phyloP scores from a whole-genome alignment of 495 filamentous ascomycete genomes.

The Lepraria neglecta region DNA sequence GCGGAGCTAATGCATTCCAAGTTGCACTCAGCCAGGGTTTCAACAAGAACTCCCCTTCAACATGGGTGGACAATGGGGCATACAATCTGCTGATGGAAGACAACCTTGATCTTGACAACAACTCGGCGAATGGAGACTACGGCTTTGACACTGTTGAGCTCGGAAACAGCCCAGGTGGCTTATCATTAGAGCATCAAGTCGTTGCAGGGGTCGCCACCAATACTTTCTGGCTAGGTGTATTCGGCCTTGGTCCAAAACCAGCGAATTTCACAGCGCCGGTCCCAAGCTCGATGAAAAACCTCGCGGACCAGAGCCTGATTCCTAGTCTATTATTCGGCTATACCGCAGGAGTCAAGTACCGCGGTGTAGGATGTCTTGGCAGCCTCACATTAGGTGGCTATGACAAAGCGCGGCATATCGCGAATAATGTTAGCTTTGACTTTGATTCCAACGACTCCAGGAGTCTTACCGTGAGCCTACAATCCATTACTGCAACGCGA shows the following conservation, averaged over 20 bases:
- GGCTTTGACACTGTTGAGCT: constrained; percentile 47
- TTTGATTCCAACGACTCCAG: constrained; percentile 44
- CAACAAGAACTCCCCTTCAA: constrained; percentile 40
- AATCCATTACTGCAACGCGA: constrained; percentile 34
- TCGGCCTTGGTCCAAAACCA: constrained; percentile 47
- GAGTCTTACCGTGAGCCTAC: constrained; percentile 44
- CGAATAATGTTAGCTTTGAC: constrained; percentile 44
- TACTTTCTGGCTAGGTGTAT: constrained; percentile 51
- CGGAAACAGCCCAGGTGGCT: constrained; percentile 34
- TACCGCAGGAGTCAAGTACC: constrained; percentile 34
- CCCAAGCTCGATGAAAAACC: constrained; percentile 28
- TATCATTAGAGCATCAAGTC: constrained; percentile 39
- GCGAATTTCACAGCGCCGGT: constrained; percentile 31
- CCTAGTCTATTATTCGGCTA: constrained; percentile 31
- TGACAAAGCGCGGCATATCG: constrained; percentile 43
- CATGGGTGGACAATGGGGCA: constrained; percentile 38
- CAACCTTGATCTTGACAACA: constrained; percentile 43
- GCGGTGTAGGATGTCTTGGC: constrained; percentile 37
- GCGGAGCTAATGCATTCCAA: constrained; percentile 30
- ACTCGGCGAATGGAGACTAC: constrained; percentile 37
- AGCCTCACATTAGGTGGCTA: constrained; percentile 53
- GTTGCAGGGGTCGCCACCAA: constrained; percentile 43
- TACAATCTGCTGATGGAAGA: constrained; percentile 25
- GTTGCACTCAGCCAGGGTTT: constrained; percentile 30
- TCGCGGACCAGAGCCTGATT: constrained; percentile 26